Evolutionary conservation across 1,139 yeast genomes (phyloP).

Genomic region (Blastobotrys malaysiensis): DNA sequence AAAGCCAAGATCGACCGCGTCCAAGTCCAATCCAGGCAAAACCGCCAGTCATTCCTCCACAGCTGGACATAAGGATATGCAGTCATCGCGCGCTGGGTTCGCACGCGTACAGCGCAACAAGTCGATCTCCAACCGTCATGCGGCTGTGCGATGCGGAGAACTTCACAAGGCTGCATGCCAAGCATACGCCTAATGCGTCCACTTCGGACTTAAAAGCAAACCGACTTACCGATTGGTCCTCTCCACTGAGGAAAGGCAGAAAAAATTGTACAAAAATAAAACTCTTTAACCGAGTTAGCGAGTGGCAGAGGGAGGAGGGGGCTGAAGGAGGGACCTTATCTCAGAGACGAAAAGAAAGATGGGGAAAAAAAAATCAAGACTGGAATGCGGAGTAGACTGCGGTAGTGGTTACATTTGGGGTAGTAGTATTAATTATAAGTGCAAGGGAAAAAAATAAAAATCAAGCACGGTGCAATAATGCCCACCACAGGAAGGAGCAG

Average conservation of each 20-base stretch:
- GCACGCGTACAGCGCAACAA: neutral
- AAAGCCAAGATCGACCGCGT: neutral
- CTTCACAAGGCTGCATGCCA: neutral
- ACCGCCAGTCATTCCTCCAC: neutral
- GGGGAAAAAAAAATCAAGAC: neutral
- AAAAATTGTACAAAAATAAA: neutral
- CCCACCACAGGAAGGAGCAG: neutral
- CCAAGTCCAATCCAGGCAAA: too few species aligned
- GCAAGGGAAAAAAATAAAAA: neutral
- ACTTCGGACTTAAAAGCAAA: too few species aligned
- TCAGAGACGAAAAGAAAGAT: neutral
- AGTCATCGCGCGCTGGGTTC: neutral
- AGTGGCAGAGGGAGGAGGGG: neutral
- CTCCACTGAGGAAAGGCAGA: too few species aligned
- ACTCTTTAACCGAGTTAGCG: neutral
- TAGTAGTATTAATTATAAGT: too few species aligned
- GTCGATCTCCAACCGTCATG: neutral
- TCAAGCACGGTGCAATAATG: neutral
- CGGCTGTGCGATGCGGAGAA: neutral
- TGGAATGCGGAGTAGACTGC: constrained; percentile 1
- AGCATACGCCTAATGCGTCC: too few species aligned
- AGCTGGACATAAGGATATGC: neutral
- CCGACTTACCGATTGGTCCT: too few species aligned
- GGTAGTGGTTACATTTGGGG: too few species aligned
- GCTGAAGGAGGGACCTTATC: too few species aligned